Evolutionary conservation across 495 filamentous ascomycete species (phyloP), one percentile per base, ranked within the genome.

Genomic region (Neurospora sp.): DNA sequence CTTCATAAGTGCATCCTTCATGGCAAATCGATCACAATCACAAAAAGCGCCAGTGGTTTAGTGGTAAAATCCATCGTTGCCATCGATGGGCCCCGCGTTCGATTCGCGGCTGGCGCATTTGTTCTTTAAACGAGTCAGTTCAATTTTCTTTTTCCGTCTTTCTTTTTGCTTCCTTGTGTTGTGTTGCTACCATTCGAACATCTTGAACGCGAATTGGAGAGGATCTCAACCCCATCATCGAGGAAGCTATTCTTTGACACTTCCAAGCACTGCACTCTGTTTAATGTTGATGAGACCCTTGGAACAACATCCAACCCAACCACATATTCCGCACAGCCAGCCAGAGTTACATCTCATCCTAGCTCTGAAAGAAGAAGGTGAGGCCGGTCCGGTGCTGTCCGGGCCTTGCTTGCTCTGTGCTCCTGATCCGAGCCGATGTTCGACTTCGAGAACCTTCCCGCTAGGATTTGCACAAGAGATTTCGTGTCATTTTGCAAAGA

Each of bases 51-150:
- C 80, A 83, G 82, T 84, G 82, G 82, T 84, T 84, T 85, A 85
- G 83, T 85, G 83, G 83, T 85, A 85, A 85, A 85, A 85, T 84
- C 82, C 83, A 84, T 85, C 83, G 83, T 85, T 85, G 83, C 83
- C 83, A 85, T 85, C 83, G 83, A 84, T 84, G 83, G 82, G 83
- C 83, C 83, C 83, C 83, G 83, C 79, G 83, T 85, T 85, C 83
- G 83, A 84, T 84, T 84, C 82, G 79, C 82, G 82, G 82, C 81
- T 83, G 80, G 81, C 79, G 82, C 82, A 83, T 79, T 75, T 76
- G 24, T 62, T 31, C 13, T 1, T 62, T 62, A 24, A 62, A 31
- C 28, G 13, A 62, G 54, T 62, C 54, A 34, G 24, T 62, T 62
- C 28, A 9, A 17, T 34, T 62, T 34, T n/a, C n/a, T 62, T 54